Conservation (phyloP, 805 yeast genomes). For the Lachancea lanzarotensis region DNA sequence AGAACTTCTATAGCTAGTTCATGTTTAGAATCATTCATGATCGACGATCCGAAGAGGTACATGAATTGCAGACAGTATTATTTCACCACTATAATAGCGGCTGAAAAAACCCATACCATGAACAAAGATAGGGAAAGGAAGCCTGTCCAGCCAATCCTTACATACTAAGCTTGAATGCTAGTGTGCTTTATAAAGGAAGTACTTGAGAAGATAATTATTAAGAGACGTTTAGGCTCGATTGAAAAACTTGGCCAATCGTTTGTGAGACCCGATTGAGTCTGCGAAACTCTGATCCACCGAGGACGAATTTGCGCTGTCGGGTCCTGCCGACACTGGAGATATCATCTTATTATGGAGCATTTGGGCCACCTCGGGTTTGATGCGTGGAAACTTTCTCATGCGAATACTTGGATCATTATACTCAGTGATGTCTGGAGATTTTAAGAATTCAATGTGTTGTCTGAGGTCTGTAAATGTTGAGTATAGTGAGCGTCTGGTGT, state of each 20-base stretch:
- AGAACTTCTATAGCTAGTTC: neutral
- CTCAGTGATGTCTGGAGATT: constrained; percentile 55
- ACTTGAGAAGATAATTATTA: neutral
- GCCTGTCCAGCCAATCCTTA: neutral
- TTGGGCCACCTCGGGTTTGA: constrained; percentile 67
- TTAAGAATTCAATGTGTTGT: constrained; percentile 69
- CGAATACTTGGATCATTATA: constrained; percentile 51
- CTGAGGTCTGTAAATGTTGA: constrained; percentile 73
- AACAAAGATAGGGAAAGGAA: neutral
- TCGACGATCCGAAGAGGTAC: neutral
- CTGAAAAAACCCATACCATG: neutral
- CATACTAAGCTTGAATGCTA: neutral
- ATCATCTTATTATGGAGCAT: constrained; percentile 46
- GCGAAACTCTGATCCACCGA: constrained; percentile 4
- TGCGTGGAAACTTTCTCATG: constrained; percentile 63
- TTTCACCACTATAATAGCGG: neutral
- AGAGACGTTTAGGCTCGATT: constrained; percentile 16
- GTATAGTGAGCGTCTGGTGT: constrained; percentile 46
- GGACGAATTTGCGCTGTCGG: constrained; percentile 3
- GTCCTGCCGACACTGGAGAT: constrained; percentile 6
- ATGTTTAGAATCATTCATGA: neutral
- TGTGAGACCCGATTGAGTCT: constrained; percentile 10
- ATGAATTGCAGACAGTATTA: neutral
- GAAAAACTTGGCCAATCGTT: constrained; percentile 24
- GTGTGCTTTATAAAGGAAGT: neutral